Base-by-base conservation (phyloP, 1,284 basidiomycete species). In the Ganoderma lucidum region DNA sequence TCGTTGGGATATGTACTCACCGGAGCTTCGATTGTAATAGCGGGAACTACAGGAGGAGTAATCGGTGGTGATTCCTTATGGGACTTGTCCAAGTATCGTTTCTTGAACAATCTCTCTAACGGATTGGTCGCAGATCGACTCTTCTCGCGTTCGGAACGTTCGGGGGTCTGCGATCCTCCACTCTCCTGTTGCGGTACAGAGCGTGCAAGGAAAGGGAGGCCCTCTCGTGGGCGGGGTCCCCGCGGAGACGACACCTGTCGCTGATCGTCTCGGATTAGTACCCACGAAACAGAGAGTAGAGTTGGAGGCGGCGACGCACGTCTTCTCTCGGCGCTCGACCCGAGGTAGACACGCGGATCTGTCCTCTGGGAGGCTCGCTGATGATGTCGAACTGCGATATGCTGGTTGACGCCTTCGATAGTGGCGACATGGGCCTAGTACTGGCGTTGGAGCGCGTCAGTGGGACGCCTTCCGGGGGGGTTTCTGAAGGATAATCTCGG, bases 311-410 rank as follows among this genome's bases (percentile, higher is more conserved):
- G 19, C 61, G 67, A 75, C 75, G 71, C 73, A 76, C 73, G 69
- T 76, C 73, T 59, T 72, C 74, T 55, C 73, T 63, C 6, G 58
- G 32, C 19, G 64, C 42, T 39, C 68, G 59, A 9, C 35, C 53
- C 28, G 41, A 37, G 30, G 61, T 66, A n/a, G 71, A 62, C 2
- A 66, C 62, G 37, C 67, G 70, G 17, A 65, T 53, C 48, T 64
- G 71, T 28, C 42, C 53, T 28, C 68, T 63, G 5, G 75, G 71
- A 17, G 63, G 48, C n/a, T 73, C 70, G 48, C 65, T 73, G 37
- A 77, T 68, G 30, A 78, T 70, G 53, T 77, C 77, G 64, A 76
- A 78, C 69, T 79, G 74, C 10, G 77, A 78, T 32, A 78, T 76
- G 42, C 65, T 74, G 23, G 78, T 78, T 55, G 75, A 77, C 45